Evolutionary conservation across 257 asterid species (phyloP).

Genomic region (Solanum pimpinellifolium): DNA sequence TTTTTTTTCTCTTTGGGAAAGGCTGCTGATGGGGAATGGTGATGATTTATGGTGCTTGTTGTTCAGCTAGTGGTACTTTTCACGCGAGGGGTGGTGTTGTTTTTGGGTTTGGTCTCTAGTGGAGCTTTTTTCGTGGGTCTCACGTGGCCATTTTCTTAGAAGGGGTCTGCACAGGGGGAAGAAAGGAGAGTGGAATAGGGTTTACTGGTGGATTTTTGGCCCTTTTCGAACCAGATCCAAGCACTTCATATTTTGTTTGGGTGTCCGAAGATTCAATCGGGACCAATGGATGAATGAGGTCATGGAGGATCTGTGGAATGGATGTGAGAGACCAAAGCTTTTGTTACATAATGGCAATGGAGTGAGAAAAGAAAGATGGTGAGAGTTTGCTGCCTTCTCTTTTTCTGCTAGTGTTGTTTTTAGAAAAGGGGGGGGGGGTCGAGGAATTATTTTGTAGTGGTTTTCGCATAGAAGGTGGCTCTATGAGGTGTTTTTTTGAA

Average conservation of each 20-base stretch:
- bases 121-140: background rate
- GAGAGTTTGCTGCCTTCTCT: background rate
- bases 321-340: background rate
- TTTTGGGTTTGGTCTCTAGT: background rate
- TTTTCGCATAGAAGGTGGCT: background rate
- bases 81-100: background rate
- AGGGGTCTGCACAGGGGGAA: background rate
- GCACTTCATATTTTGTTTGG: background rate
- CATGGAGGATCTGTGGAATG: background rate
- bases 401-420: background rate
- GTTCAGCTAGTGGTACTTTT: background rate
- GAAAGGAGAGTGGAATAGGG: background rate
- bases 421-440: background rate
- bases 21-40: background rate
- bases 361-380: background rate
- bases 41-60: background rate
- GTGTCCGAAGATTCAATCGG: background rate
- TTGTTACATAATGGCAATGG: background rate
- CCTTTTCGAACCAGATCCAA: background rate
- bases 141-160: background rate
- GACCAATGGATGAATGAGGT: background rate
- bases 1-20: background rate
- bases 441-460: background rate
- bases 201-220: background rate
- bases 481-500: background rate